Evolutionary conservation across 192 early-diverging fungal species (phyloP), one percentile per base, ranked within the genome.

Genomic region (Tieghemiomyces parasiticus): DNA sequence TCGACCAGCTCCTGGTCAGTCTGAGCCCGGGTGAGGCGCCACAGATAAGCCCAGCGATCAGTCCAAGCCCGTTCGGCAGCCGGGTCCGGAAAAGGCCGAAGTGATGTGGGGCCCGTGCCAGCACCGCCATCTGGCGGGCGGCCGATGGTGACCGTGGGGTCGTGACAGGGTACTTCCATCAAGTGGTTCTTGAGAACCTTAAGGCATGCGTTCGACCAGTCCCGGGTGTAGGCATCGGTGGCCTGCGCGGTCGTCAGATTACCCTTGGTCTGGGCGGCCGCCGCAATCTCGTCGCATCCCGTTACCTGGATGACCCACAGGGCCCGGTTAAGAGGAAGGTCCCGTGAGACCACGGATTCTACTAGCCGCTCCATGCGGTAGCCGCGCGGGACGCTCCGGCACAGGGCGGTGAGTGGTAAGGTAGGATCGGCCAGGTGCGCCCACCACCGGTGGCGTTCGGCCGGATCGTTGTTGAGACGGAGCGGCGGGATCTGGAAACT

Each of bases 261-360:
- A 25, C 24, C 24, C 35, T 58, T 34, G 33, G 55, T 38, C 26
- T 58, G 55, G n/a, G 35, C 13, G 19, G 35, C 35, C 19, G 61
- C 66, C 33, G 63, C 46, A 74, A 85, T 80, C 64, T 82, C 81
- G 28, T 77, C 77, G 28, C 82, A 62, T 8, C 82, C 84, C 13
- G 80, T 73, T 28, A 85, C 71, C 42, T 84, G 79, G 28, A 86
- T 83, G 35, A 78, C 81, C 87, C 87, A 89, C 9, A 83, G 63
- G 0, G 87, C 81, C 14, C 84, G 70, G 25, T 74, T 63, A 45
- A 83, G 62, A 0, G 87, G 81, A 16, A 89, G 82, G 31, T 67
- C 65, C 35, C 77, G 66, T 44, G 63, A 52, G 8, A 73, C 65
- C 58, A 86, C 61, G 16, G 69, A 48, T 19, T 85, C 83, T 6